Evolutionary conservation across 1,139 yeast species (phyloP), one percentile per base, ranked within the genome.

Genomic region (Blastobotrys proliferans): DNA sequence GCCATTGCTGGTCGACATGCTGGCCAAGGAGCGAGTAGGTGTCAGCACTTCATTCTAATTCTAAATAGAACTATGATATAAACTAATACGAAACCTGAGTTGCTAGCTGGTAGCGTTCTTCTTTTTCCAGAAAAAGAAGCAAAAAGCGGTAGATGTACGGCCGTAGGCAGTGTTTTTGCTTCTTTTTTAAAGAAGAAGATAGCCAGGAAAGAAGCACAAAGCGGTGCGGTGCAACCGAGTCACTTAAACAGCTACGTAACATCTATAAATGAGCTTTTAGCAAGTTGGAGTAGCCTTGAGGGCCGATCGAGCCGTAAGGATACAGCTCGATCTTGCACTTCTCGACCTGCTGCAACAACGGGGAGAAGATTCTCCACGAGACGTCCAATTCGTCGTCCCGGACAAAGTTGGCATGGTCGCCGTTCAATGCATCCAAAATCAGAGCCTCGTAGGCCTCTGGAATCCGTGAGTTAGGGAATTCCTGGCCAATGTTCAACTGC

Each of bases 381-480:
- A 83, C 80, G 48, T 90, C 97, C 62, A 94, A 77, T 70, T 92
- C 99, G 64, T 92, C 99, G 63, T 90, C 97, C 70, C 98, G 83
- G 29, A 92, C 98, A 64, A 94, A 92, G 70, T 90, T 90, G 48
- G 97, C 83, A 69, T 92, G 98, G 67, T 90, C 95, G 47, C 95
- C 98, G 56, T 79, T 75, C 62, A 83, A 70, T 51, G 92, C 85
- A 66, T 94, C 98, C 65, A 95, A 79, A 56, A 92, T 86, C 57
- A 92, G 79, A 2, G 96, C 84, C 70, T 94, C 98, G 67, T 92
- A 92, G 38, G 97, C 98, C 72, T 90, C 97, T 41, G 98, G 97
- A 58, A 92, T 90, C 45, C 57, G 56, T 68, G 87, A 83, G 61
- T 87, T 83, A 54, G 85, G 72, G 70, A 83, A 94, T 61, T 97